These are phyloP conservation scores for Xylaria bambusicola DNA, from an alignment of 495 filamentous ascomycete genomes.

Conservation along the genomic window DNA sequence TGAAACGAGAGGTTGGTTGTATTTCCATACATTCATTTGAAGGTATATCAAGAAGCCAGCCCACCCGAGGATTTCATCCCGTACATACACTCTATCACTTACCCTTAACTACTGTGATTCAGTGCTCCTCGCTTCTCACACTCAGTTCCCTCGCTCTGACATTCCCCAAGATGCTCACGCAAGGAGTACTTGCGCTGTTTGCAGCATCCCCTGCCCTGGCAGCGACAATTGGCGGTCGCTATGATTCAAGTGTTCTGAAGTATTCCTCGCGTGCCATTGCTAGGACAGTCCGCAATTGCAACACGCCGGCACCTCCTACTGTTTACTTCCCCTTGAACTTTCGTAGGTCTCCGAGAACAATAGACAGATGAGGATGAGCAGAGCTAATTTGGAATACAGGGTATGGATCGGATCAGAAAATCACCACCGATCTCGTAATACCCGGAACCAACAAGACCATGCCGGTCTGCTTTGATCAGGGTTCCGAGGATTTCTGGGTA, in stretches of 20 bases:
- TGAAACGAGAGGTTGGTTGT: too few species aligned
- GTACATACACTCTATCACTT: neutral
- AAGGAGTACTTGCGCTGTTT: neutral
- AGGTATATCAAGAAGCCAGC: neutral
- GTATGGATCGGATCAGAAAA: constrained; percentile 12
- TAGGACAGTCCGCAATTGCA: neutral
- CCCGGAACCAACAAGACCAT: constrained; percentile 12
- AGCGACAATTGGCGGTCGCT: neutral
- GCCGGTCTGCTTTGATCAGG: constrained; percentile 17
- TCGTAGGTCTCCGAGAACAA: too few species aligned
- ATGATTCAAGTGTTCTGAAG: neutral
- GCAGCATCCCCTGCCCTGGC: neutral
- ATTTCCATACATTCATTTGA: too few species aligned
- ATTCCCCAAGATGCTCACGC: neutral
- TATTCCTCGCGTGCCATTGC: neutral
- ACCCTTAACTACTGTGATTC: neutral
- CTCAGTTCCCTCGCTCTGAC: neutral
- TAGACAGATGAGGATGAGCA: neutral
- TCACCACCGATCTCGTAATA: constrained; percentile 12
- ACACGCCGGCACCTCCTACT: neutral
- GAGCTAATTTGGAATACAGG: neutral
- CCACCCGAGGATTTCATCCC: neutral
- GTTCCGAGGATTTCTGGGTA: constrained; percentile 11
- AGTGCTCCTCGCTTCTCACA: neutral
- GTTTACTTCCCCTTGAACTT: constrained; percentile 16